Evolutionary conservation across 257 asterid genomes (phyloP), one percentile per base, ranked within the genome.

Genomic region (Solanum medicagineum): DNA sequence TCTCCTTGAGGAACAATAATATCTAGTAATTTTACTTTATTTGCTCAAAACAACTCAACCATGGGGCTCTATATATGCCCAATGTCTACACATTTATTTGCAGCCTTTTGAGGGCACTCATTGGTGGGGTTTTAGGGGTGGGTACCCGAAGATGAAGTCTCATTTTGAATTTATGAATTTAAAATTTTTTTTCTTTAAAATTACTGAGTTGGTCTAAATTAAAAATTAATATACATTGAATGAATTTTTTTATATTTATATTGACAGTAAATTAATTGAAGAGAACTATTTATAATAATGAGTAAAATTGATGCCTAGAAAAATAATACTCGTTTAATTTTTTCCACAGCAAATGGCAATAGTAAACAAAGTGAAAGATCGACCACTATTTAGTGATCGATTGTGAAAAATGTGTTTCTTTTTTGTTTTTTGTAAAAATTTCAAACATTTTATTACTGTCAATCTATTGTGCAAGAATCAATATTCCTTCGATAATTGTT

Each of bases 71-170:
- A 47, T 81, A 81, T 65, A 85, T 53, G 85, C 19, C 24, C 81
- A 36, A 29, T 81, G 74, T 74, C 56, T 85, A 81, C 62, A 54
- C 51, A 62, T 42, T 69, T 83, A 53, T 32, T 51, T 86, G 81
- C 86, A 86, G 81, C 84, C 84, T 74, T 86, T 45, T 57, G n/a
- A 57, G 45, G 49, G 53, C 84, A 53, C 36, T 60, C 40, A 24
- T 54, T 85, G 10, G 56, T 56, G 63, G 85, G 84, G 81, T 68
- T 45, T 57, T 57, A 57, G 9, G 40, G 40, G 5, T 36, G 40
- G 40, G 3, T 29, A 29, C 6, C 47, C 32, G 1, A 0, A n/a
- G 14, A 0, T 15, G 1, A 1, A 60, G 8, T n/a, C 68, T 1
- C 2, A 1, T 60, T 60, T 22, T n/a, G 3, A 60, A 15, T n/a